Conservation (phyloP, 2,329 filamentous ascomycete genomes). For the Neoascochyta sp. region DNA sequence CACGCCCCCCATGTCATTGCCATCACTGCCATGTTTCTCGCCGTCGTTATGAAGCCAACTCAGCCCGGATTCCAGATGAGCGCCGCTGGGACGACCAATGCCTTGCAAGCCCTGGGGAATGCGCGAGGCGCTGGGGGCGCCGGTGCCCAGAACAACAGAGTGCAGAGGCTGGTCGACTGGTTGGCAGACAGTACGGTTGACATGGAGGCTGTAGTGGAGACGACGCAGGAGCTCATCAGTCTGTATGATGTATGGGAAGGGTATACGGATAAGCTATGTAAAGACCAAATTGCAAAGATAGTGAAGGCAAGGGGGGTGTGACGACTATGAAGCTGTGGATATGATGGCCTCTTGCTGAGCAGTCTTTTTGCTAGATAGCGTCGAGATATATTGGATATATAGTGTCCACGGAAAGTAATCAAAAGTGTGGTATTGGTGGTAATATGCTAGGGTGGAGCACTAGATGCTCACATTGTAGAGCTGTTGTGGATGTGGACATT, state of each 20-base stretch:
- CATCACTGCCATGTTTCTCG: constrained; percentile 79
- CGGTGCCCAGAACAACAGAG: constrained; percentile 47
- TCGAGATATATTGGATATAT: too few relatives aligned
- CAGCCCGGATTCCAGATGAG: constrained; percentile 48
- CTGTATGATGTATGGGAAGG: constrained; percentile 75
- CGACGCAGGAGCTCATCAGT: constrained; percentile 85
- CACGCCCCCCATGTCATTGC: constrained; percentile 84
- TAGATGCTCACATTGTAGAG: too few relatives aligned
- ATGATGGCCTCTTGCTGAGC: too few relatives aligned
- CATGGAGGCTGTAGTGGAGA: constrained; percentile 80
- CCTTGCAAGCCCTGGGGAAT: constrained; percentile 37
- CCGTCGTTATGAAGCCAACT: constrained; percentile 73
- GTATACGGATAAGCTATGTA: constrained; percentile 62
- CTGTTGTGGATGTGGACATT: too few relatives aligned
- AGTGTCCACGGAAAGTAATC: too few relatives aligned
- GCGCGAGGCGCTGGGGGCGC: constrained; percentile 24
- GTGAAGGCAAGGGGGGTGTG: constrained; percentile 57
- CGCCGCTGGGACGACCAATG: constrained; percentile 39
- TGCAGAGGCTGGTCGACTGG: constrained; percentile 72
- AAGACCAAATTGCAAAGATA: constrained; percentile 60
- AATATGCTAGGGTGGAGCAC: too few relatives aligned
- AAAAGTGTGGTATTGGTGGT: too few relatives aligned
- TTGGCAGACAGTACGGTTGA: constrained; percentile 82
- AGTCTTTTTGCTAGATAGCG: too few relatives aligned
- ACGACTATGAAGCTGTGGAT: too few relatives aligned